A percentile compares a stretch with the other conserved stretches of the same genome.
These are phyloP conservation scores for Thalassiosira mediterranea DNA, from an alignment of 352 stramenopile species.

Conservation along the genomic window DNA sequence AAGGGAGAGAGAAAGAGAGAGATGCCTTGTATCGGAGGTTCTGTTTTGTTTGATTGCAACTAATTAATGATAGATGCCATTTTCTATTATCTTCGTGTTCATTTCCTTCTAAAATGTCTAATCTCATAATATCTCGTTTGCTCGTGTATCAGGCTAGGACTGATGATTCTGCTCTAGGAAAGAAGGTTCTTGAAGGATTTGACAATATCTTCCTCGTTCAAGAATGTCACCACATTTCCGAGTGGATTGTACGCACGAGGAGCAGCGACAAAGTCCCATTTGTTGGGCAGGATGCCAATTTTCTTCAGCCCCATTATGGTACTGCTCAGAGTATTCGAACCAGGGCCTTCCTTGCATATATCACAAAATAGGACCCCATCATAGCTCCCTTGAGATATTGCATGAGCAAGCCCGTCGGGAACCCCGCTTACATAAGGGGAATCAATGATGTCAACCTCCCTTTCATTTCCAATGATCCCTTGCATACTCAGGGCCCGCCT, in stretches of 20 bases:
- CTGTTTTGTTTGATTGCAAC: too few species aligned
- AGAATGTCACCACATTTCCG: slow-evolving; percentile 80
- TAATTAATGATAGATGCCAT: too few species aligned
- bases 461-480: slow-evolving; percentile 35
- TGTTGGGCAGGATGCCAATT: slow-evolving; percentile 43
- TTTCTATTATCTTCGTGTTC: too few species aligned
- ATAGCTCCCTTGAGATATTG: slow-evolving; percentile 47
- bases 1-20: too few species aligned
- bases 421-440: slow-evolving; percentile 74
- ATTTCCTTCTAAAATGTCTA: too few species aligned
- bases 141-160: too few species aligned
- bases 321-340: slow-evolving; percentile 65
- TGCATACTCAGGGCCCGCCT: slow-evolving; percentile 49
- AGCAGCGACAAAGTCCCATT: slow-evolving; percentile 78
- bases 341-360: slow-evolving; percentile 84
- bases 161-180: slow-evolving; percentile 1
- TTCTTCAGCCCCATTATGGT: slow-evolving; percentile 71
- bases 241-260: slow-evolving; percentile 85
- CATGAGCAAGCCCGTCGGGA: slow-evolving; percentile 58
- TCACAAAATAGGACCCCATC: slow-evolving; percentile 83
- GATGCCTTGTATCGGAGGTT: too few species aligned
- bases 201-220: slow-evolving; percentile 80
- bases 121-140: too few species aligned
- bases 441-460: slow-evolving; percentile 82
- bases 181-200: slow-evolving; percentile 17